These are phyloP conservation scores for Eucalyptus shirleyi DNA, from an alignment of 345 rosid species.

Conservation along the genomic window DNA sequence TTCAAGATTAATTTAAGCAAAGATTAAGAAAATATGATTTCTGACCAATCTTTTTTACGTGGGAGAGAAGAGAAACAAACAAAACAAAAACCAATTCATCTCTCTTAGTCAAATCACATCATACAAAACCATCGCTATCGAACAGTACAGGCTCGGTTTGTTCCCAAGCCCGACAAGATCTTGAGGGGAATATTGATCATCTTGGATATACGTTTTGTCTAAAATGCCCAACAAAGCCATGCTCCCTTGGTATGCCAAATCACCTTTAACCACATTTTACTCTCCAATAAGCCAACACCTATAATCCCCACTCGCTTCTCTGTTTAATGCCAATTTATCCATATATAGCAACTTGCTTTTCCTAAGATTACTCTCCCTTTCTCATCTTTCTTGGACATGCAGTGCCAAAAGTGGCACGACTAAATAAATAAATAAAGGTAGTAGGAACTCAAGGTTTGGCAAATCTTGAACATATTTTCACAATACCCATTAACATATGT, in stretches of 20 bases:
- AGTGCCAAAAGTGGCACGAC: neutral
- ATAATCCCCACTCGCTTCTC: neutral
- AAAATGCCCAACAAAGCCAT: neutral
- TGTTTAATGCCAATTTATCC: neutral
- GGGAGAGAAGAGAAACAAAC: neutral
- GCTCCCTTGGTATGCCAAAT: neutral
- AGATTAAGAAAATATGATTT: neutral
- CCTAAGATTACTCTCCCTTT: neutral
- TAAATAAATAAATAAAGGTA: neutral
- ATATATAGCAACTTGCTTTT: neutral
- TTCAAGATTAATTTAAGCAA: neutral
- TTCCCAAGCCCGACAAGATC: slow-evolving; percentile 7
- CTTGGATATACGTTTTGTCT: neutral
- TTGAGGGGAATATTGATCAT: slow-evolving; percentile 3
- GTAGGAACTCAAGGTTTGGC: neutral
- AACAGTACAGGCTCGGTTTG: neutral
- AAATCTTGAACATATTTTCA: neutral
- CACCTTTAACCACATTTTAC: neutral
- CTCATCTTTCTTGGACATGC: neutral
- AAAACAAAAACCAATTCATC: neutral
- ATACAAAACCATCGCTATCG: neutral
- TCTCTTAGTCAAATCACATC: neutral
- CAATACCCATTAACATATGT: neutral
- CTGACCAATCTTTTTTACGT: neutral
- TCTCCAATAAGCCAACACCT: neutral